Base-by-base conservation (phyloP, 441 rosid species). In the Populus hybrid region DNA sequence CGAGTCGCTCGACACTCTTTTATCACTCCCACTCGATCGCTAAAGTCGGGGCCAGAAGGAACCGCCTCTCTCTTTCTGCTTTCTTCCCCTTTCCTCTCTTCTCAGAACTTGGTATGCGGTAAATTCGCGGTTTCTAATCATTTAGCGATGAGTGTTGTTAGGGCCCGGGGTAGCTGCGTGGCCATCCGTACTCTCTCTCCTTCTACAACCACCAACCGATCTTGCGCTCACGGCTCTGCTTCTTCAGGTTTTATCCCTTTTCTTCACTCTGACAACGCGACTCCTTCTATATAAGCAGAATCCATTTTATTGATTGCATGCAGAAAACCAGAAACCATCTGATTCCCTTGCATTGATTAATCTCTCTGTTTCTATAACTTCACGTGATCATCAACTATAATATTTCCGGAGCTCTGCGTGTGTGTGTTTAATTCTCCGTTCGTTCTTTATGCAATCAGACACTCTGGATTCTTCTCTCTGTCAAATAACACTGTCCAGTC, bases 111-210 rank as follows among this genome's bases (percentile, higher is more conserved):
- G 59, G 12, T 21, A 1, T 11, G 20, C 71, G 3, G 50, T 20
- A 16, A 5, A 30, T 16, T 20, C 5, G 24, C 35, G 28, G 30
- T 2, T 38, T 7, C 2, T 6, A 24, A 38, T 24, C 10, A 12
- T 50, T 11, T 2, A 20, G 80, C 84, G 77, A 93, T 93, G 96
- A 82, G 91, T 65, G 78, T 83, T 18, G 87, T 89, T 63, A 85
- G 90, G 80, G 81, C 83, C 74, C 90, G 89, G 42, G 82, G 84
- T 67, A 82, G 84, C 83, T 90, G 87, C 80, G 84, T 85, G 20
- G 82, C 90, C 40, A 85, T 89, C 79, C 92, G 90, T 72, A 78
- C 85, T 57, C 70, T 87, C 70, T 85, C 91, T 10, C 84, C 89
- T 70, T 76, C 90, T 16, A 83, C 91, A 71, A 86, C 92, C 73